Evolutionary conservation across 441 rosid species (phyloP).

Genomic region (Biscutella auriculata): DNA sequence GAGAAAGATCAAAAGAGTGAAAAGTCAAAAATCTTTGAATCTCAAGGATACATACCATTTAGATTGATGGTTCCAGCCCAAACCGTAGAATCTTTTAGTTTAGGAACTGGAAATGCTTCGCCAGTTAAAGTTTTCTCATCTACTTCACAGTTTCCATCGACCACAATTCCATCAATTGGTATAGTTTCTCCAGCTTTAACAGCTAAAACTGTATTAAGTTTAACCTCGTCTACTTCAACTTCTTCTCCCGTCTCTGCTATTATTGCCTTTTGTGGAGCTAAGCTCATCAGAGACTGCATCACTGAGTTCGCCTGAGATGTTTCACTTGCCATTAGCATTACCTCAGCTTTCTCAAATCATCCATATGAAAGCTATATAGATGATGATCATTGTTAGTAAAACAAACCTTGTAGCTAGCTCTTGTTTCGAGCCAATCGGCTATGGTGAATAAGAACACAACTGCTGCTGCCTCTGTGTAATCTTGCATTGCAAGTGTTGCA

Average conservation of each 20-base stretch:
- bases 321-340: not conserved
- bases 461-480: constrained; percentile 69
- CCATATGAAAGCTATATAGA: not conserved
- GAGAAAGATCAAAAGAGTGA: not conserved
- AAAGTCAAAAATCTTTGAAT: not conserved
- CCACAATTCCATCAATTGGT: constrained; percentile 83
- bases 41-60: constrained; percentile 32
- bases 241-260: constrained; percentile 77
- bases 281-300: constrained; percentile 72
- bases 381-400: constrained; percentile 7
- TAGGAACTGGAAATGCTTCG: constrained; percentile 75
- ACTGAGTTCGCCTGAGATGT: constrained; percentile 59
- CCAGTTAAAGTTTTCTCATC: constrained; percentile 88
- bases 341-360: not conserved
- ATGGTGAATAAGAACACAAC: constrained; percentile 73
- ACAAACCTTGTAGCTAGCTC: constrained; percentile 79
- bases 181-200: constrained; percentile 80
- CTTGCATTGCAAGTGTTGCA: constrained; percentile 67
- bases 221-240: constrained; percentile 57
- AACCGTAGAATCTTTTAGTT: constrained; percentile 50
- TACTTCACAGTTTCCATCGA: constrained; percentile 74
- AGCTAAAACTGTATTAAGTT: constrained; percentile 52
- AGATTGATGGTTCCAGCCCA: constrained; percentile 91
- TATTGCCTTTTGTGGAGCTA: constrained; percentile 74
- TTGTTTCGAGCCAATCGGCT: constrained; percentile 81